These are phyloP conservation scores for Pulveroboletus sp. DNA, from an alignment of 768 basidiomycete genomes.

Conservation along the genomic window DNA sequence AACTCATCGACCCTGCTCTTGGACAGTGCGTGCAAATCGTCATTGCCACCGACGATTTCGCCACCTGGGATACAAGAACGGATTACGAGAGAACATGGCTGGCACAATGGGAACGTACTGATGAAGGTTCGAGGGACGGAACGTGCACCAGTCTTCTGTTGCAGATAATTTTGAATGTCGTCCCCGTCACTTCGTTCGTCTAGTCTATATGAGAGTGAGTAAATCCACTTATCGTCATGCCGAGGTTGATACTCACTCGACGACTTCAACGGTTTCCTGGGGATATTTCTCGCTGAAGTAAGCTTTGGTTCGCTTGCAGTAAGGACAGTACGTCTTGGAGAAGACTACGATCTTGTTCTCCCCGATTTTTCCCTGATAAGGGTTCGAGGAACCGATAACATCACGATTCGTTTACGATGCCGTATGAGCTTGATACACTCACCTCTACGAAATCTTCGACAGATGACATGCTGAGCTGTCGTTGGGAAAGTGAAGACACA, in stretches of 20 bases:
- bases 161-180: constrained; percentile 64
- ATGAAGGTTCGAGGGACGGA: constrained; percentile 81
- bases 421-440: constrained; percentile 5
- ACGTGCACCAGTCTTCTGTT: constrained; percentile 57
- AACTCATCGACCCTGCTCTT: constrained; percentile 3
- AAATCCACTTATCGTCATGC: background rate
- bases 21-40: constrained; percentile 11
- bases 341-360: constrained; percentile 55
- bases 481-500: constrained; percentile 22
- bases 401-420: constrained; percentile 12
- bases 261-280: constrained; percentile 34
- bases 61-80: constrained; percentile 10
- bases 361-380: constrained; percentile 43
- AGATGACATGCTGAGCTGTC: constrained; percentile 22
- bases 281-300: constrained; percentile 42
- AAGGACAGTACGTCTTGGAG: constrained; percentile 57
- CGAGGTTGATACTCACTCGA: constrained; percentile 43
- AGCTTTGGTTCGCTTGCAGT: constrained; percentile 46
- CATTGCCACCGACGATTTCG: constrained; percentile 18
- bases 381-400: constrained; percentile 33
- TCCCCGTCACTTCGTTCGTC: constrained; percentile 54
- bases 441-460: constrained; percentile 41
- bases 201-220: constrained; percentile 35
- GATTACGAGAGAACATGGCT: background rate
- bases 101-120: constrained; percentile 38